phyloP scores from a whole-genome alignment of 495 filamentous ascomycete species.

The Stereocaulon alpinum region DNA sequence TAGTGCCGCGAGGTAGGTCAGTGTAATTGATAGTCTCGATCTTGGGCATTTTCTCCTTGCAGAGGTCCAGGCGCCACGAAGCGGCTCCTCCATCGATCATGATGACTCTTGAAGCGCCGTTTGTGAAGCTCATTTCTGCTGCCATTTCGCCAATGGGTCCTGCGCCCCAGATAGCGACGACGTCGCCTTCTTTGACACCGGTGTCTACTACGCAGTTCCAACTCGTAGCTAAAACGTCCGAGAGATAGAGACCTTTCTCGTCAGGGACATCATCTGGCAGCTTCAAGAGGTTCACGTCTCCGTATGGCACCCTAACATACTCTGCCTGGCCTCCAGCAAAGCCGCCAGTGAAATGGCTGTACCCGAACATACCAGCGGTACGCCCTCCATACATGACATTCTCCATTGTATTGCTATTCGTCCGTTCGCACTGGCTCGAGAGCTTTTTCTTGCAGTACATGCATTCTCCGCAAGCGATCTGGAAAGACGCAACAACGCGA shows the following conservation, averaged over 20 bases:
- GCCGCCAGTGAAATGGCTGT: constrained; percentile 65
- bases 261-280: constrained; percentile 75
- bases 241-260: constrained; percentile 77
- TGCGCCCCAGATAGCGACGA: constrained; percentile 77
- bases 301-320: constrained; percentile 73
- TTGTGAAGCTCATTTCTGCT: constrained; percentile 57
- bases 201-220: constrained; percentile 81
- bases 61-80: constrained; percentile 55
- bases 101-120: constrained; percentile 68
- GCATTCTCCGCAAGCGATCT: constrained; percentile 64
- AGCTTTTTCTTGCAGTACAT: constrained; percentile 67
- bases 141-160: constrained; percentile 75
- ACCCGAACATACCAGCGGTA: constrained; percentile 54
- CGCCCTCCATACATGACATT: constrained; percentile 63
- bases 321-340: constrained; percentile 88
- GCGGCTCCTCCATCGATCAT: constrained; percentile 61
- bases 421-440: constrained; percentile 67
- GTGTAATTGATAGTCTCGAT: constrained; percentile 51
- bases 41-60: constrained; percentile 52
- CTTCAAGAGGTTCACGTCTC: constrained; percentile 71
- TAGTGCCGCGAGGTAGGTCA: constrained; percentile 40
- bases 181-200: constrained; percentile 63
- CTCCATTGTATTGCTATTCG: constrained; percentile 58
- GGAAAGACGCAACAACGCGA: constrained; percentile 76
- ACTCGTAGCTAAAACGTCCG: constrained; percentile 67